A percentile compares a stretch with the other conserved stretches of the same genome.
Conservation (phyloP, 176 grass and related monocot species). For the Otatea glauca region DNA sequence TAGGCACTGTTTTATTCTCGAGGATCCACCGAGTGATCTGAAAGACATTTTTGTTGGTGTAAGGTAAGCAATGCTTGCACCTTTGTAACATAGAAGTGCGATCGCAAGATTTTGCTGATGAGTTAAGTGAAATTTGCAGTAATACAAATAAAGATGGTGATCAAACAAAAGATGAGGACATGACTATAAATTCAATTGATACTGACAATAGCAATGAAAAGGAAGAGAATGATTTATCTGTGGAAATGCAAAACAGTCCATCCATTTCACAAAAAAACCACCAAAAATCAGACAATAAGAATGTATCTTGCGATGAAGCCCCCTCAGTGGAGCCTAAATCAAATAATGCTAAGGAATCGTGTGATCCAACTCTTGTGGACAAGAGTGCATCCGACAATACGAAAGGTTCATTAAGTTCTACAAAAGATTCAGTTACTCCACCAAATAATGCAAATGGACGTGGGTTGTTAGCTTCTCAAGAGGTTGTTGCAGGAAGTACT, state of each 20-base stretch:
- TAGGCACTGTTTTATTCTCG: constrained; percentile 89
- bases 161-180: constrained; percentile 56
- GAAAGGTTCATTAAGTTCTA: constrained; percentile 47
- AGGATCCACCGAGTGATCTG: constrained; percentile 80
- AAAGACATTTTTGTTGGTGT: constrained; percentile 48
- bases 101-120: constrained; percentile 37
- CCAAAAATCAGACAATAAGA: constrained; percentile 50
- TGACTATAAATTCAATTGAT: constrained; percentile 37
- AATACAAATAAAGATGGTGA: constrained; percentile 50
- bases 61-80: constrained; percentile 56
- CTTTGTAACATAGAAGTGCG: constrained; percentile 28
- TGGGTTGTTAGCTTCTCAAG: constrained; percentile 44
- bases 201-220: constrained; percentile 46
- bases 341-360: constrained; percentile 43
- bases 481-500: constrained; percentile 43
- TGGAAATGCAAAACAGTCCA: constrained; percentile 54
- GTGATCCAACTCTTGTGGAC: constrained; percentile 41
- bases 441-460: constrained; percentile 44
- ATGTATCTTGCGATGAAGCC: constrained; percentile 32
- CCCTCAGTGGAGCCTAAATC: constrained; percentile 28
- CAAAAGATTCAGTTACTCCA: constrained; percentile 21
- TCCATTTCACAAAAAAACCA: constrained; percentile 41
- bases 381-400: constrained; percentile 36
- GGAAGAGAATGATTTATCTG: constrained; percentile 43
- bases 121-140: constrained; percentile 53